A percentile compares a stretch with the other conserved stretches of the same genome.
phyloP scores from a whole-genome alignment of 331 rosid genomes.

The Pyrus hybrid region DNA sequence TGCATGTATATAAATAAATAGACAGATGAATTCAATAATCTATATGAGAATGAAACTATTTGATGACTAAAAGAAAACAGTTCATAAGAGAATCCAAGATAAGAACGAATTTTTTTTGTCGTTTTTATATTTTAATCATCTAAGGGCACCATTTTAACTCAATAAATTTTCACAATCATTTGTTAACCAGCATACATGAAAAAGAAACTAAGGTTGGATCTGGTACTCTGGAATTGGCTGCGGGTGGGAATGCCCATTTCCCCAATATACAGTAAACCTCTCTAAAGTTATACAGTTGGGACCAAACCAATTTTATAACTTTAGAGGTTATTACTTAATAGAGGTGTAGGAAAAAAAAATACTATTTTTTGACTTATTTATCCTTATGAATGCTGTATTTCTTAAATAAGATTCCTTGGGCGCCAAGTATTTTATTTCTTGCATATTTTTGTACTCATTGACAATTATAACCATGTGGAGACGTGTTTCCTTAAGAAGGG shows the following conservation, averaged over 20 bases:
- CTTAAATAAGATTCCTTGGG: too few species aligned
- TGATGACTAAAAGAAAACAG: background rate
- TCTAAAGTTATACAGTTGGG: too few species aligned
- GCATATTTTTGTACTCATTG: too few species aligned
- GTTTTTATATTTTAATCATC: background rate
- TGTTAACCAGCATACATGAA: background rate
- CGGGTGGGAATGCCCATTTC: background rate
- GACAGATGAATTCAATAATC: background rate
- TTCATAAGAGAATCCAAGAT: background rate
- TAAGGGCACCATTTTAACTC: background rate
- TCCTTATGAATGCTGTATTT: too few species aligned
- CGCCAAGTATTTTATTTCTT: too few species aligned
- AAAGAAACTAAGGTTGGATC: background rate
- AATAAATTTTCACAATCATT: background rate
- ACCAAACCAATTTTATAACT: too few species aligned
- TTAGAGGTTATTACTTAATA: too few species aligned
- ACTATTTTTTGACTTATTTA: too few species aligned
- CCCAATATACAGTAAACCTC: background rate
- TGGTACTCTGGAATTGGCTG: background rate
- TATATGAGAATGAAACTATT: background rate
- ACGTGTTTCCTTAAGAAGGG: too few species aligned
- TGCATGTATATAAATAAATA: slow-evolving; percentile 19
- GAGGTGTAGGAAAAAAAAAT: too few species aligned
- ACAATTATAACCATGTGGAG: too few species aligned
- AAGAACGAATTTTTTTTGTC: background rate